A percentile compares a stretch with the other conserved stretches of the same genome.
phyloP scores from a whole-genome alignment of 2,329 filamentous ascomycete species.

The Cladorrhinum sp. region DNA sequence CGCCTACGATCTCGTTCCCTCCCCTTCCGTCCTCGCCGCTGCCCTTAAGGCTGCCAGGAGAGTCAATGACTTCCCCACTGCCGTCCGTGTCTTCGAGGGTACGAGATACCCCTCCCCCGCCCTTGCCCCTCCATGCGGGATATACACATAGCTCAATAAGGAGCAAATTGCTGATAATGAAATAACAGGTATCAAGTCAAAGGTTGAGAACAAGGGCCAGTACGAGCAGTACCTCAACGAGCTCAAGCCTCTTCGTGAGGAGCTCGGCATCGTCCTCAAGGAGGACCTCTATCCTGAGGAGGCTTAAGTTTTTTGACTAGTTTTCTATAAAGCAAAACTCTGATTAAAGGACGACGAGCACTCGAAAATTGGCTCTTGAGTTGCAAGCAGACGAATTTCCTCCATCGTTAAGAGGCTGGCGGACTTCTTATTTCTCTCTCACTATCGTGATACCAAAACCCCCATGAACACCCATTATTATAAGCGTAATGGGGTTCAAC shows the following conservation, averaged over 20 bases:
- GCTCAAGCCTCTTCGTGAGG: slow-evolving; percentile 88
- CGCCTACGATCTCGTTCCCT: slow-evolving; percentile 98
- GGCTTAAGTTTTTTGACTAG: slow-evolving; percentile 3
- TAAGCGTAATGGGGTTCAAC: not conserved
- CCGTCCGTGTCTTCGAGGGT: slow-evolving; percentile 98
- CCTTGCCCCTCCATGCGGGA: slow-evolving; percentile 13
- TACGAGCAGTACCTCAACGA: slow-evolving; percentile 95
- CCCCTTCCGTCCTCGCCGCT: slow-evolving; percentile 83
- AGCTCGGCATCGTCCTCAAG: slow-evolving; percentile 87
- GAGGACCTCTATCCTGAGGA: slow-evolving; percentile 83
- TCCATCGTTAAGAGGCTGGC: not conserved
- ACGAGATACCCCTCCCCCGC: slow-evolving; percentile 34
- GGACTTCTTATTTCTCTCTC: not conserved
- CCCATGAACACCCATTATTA: not conserved
- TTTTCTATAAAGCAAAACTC: not conserved
- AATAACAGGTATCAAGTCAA: slow-evolving; percentile 86
- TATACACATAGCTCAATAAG: slow-evolving; percentile 4
- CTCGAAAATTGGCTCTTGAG: not conserved
- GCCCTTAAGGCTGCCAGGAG: slow-evolving; percentile 90
- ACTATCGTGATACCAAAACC: not conserved
- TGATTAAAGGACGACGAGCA: not conserved
- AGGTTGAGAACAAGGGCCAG: slow-evolving; percentile 97
- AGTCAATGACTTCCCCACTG: slow-evolving; percentile 98
- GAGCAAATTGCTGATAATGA: slow-evolving; percentile 5
- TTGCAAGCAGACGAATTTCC: not conserved